Evolutionary conservation across 139 green algal species (phyloP).

Genomic region (Spirogloea muscicola): DNA sequence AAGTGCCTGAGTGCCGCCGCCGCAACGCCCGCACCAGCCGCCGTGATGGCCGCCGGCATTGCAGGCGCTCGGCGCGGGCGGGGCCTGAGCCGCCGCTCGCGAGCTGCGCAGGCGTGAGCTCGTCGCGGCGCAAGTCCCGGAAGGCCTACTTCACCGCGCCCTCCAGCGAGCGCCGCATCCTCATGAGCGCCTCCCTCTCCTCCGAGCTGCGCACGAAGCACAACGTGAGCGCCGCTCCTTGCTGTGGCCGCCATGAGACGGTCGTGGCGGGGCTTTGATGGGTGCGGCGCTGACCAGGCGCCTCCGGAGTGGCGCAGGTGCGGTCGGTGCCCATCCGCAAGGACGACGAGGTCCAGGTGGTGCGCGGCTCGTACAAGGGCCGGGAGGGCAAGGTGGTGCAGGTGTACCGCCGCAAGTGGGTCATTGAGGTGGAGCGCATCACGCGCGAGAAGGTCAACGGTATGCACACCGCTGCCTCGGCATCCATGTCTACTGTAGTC

Average conservation of each 20-base stretch:
- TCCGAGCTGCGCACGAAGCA: slow-evolving; percentile 89
- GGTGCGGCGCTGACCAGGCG: too few species aligned
- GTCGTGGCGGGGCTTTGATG: background rate
- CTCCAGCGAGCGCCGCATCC: slow-evolving; percentile 77
- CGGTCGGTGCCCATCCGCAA: slow-evolving; percentile 91
- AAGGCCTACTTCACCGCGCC: slow-evolving; percentile 98
- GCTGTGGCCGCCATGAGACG: background rate
- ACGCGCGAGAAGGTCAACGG: slow-evolving; percentile 98
- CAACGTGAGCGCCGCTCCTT: slow-evolving; percentile 50
- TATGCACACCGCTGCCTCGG: slow-evolving; percentile 51
- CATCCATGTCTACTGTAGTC: slow-evolving; percentile 1
- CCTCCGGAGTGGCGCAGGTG: slow-evolving; percentile 76
- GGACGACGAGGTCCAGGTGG: slow-evolving; percentile 97
- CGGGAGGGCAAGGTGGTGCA: slow-evolving; percentile 93
- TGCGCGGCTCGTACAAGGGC: slow-evolving; percentile 93
- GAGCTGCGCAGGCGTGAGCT: slow-evolving; percentile 66
- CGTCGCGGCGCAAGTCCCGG: slow-evolving; percentile 84
- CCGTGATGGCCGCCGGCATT: too few species aligned
- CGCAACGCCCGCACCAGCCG: too few species aligned
- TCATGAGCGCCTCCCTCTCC: slow-evolving; percentile 93
- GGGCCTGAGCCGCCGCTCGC: too few species aligned
- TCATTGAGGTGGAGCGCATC: slow-evolving; percentile 98
- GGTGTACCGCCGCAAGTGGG: slow-evolving; percentile 99
- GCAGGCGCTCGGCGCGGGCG: too few species aligned
- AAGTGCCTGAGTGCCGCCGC: too few species aligned